Conservation (phyloP, 352 stramenopile genomes). For the Phytophthora ohioensis region DNA sequence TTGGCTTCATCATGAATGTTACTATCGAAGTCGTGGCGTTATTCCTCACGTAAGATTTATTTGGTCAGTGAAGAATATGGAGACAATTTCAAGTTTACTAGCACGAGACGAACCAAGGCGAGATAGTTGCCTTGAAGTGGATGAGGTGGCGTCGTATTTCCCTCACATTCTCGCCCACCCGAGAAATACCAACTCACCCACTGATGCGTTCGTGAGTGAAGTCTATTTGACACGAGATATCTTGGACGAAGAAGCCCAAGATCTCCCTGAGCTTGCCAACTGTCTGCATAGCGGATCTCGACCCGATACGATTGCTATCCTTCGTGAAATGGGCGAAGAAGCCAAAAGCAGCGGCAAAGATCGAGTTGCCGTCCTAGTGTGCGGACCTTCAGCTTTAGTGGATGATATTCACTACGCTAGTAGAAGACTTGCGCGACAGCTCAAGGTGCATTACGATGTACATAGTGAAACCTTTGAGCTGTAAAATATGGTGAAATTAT, state of each 20-base stretch:
- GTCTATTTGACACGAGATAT: constrained; percentile 41
- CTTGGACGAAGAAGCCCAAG: constrained; percentile 42
- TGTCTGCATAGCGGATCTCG: constrained; percentile 43
- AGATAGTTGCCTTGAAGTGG: constrained; percentile 44
- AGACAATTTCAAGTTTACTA: constrained; percentile 49
- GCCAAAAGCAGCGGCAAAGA: constrained; percentile 39
- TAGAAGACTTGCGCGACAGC: constrained; percentile 28
- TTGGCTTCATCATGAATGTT: constrained; percentile 44
- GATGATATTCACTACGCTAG: constrained; percentile 35
- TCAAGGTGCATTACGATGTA: constrained; percentile 57
- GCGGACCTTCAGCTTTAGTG: constrained; percentile 45
- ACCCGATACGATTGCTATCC: constrained; percentile 38
- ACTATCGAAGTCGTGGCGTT: constrained; percentile 31
- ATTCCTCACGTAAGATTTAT: constrained; percentile 64
- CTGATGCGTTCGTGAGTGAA: constrained; percentile 42
- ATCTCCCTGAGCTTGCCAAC: constrained; percentile 41
- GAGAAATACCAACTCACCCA: constrained; percentile 33
- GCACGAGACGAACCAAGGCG: constrained; percentile 36
- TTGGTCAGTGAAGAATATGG: constrained; percentile 58
- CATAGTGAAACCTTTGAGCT: constrained; percentile 49
- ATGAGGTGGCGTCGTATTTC: constrained; percentile 46
- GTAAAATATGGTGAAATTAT: constrained; percentile 21
- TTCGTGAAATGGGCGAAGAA: constrained; percentile 50
- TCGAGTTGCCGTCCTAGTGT: constrained; percentile 56
- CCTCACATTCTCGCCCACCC: constrained; percentile 42